Evolutionary conservation across 164 flowering plant species (phyloP), one percentile per base, ranked within the genome.

Genomic region (Aristolochia contorta): DNA sequence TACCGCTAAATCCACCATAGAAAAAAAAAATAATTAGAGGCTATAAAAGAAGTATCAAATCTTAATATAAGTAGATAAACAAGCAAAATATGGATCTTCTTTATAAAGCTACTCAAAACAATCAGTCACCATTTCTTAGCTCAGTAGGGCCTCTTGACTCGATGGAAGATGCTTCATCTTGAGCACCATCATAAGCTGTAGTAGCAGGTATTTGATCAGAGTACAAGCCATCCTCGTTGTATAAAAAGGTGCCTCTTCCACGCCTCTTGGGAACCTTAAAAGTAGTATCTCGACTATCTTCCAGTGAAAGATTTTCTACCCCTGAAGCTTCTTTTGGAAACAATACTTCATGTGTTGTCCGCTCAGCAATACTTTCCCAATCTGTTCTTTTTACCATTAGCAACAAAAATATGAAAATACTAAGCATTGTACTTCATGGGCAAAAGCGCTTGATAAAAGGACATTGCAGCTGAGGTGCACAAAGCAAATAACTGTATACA

Each of bases 321-420:
- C 59, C 74, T 50, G 79, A 80, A 61, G 75, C 63, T 41, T 59
- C 20, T 47, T 70, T 69, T 47, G 78, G 63, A 60, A 85, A 47
- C 12, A 80, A 74, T 24, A 82, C 63, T 64, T 79, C 81, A 67
- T 77, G 70, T 14, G 86, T 78, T 48, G 75, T 72, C 57, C 74
- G 77, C 71, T 93, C 99, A 6, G 88, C 97, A 64, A 84, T 64
- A 52, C 89, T 81, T 76, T 90, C 97, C 99, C 99, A 93, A 72
- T 93, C 99, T 87, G 84, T 32, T 16, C 15, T 49, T 37, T 22
- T 23, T 2, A 57, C 56, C 19, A 43, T 18, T 45, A 46, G 37
- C 16, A 46, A 47, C 46, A 56, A 56, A 6, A 16, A 47, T 20
- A 24, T 62, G 32, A 62, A n/a, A 23, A 52, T 33, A 14, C 21